Conservation (phyloP, 257 asterid species). For the Solanum chilense region DNA sequence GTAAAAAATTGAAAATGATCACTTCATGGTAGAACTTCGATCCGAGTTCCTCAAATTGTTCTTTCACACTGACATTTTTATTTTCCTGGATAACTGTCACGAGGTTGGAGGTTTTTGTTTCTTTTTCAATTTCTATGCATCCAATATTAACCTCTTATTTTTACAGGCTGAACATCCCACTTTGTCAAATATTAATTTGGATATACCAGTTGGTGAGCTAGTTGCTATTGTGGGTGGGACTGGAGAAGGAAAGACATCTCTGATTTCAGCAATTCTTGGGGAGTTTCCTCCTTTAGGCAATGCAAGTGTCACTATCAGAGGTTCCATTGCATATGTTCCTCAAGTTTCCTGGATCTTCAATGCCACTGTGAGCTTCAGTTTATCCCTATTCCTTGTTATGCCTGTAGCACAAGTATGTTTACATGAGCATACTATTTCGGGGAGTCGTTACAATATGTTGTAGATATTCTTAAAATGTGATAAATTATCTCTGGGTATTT, state of each 20-base stretch:
- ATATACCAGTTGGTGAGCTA: slow-evolving; percentile 73
- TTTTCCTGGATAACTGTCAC: neutral
- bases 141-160: neutral
- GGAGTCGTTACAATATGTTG: neutral
- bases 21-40: neutral
- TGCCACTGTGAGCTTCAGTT: slow-evolving; percentile 60
- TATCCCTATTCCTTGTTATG: neutral
- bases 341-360: slow-evolving; percentile 93
- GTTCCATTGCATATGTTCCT: slow-evolving; percentile 86
- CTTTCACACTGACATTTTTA: neutral
- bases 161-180: slow-evolving; percentile 67
- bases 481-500: neutral
- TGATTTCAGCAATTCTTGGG: slow-evolving; percentile 79
- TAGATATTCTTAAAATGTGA: neutral
- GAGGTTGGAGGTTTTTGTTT: neutral
- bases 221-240: slow-evolving; percentile 89
- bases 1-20: neutral
- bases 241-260: slow-evolving; percentile 93
- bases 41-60: neutral
- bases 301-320: slow-evolving; percentile 56
- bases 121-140: neutral
- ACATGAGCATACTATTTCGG: neutral
- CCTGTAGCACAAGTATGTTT: neutral
- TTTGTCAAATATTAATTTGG: slow-evolving; percentile 59
- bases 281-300: slow-evolving; percentile 77